Conservation (phyloP, 1,284 basidiomycete species). For the Ganoderma leucocontextum region DNA sequence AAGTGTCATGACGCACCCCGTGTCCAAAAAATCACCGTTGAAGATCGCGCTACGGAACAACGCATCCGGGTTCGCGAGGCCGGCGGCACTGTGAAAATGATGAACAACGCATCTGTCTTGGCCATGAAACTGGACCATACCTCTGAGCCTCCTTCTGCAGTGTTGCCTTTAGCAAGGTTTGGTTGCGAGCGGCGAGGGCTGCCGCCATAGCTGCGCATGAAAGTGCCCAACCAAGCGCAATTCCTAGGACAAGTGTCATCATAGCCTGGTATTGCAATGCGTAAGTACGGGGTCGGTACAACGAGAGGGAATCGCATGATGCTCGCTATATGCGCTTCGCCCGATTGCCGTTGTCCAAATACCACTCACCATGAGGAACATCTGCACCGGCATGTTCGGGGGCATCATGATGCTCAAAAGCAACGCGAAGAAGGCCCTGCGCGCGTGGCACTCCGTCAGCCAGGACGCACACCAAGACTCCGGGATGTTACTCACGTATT, state of each 20-base stretch:
- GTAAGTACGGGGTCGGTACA: neutral
- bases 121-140: slow-evolving; percentile 36
- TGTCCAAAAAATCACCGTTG: slow-evolving; percentile 73
- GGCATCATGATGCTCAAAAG: slow-evolving; percentile 47
- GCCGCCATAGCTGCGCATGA: slow-evolving; percentile 78
- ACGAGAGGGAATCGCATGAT: neutral
- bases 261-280: slow-evolving; percentile 44
- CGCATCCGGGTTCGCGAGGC: slow-evolving; percentile 55
- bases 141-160: slow-evolving; percentile 55
- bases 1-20: slow-evolving; percentile 45
- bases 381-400: slow-evolving; percentile 47
- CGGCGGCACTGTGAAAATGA: slow-evolving; percentile 47
- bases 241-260: slow-evolving; percentile 61
- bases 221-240: slow-evolving; percentile 80
- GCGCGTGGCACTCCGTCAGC: slow-evolving; percentile 11
- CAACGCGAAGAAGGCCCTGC: slow-evolving; percentile 47
- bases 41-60: slow-evolving; percentile 64
- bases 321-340: neutral
- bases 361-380: slow-evolving; percentile 47
- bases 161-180: slow-evolving; percentile 56
- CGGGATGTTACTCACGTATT: slow-evolving; percentile 40
- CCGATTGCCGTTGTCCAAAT: neutral
- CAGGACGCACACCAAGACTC: slow-evolving; percentile 6
- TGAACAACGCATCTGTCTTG: neutral
- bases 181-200: slow-evolving; percentile 62